Conservation (phyloP, 495 filamentous ascomycete species). For the Penicillium malachiteum region DNA sequence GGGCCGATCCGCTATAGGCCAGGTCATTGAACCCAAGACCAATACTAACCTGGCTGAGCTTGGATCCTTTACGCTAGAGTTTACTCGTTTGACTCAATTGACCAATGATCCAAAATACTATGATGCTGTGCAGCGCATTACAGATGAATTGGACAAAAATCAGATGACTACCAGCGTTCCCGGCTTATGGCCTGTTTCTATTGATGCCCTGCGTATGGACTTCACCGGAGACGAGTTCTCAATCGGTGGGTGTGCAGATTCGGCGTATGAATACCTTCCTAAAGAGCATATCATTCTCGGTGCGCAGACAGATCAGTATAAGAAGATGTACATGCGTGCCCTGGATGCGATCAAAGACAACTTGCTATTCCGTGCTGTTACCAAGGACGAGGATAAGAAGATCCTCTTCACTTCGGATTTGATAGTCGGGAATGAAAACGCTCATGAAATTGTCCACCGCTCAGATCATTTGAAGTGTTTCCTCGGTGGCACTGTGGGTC, state of each 20-base stretch:
- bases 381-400: constrained; percentile 63
- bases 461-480: constrained; percentile 62
- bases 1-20: constrained; percentile 41
- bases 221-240: constrained; percentile 60
- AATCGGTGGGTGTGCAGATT: constrained; percentile 87
- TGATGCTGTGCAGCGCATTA: constrained; percentile 88
- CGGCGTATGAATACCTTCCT: constrained; percentile 95
- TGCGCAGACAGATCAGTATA: constrained; percentile 73
- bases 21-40: constrained; percentile 39
- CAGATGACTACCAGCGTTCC: constrained; percentile 69
- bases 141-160: constrained; percentile 70
- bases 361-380: constrained; percentile 80
- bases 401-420: constrained; percentile 72
- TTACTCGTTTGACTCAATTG: constrained; percentile 88
- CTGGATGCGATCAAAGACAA: constrained; percentile 69
- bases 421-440: constrained; percentile 19
- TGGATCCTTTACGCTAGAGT: constrained; percentile 85
- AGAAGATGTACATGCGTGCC: constrained; percentile 71
- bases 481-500: constrained; percentile 59
- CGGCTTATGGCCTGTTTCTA: constrained; percentile 77
- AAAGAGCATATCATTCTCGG: constrained; percentile 78
- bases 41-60: constrained; percentile 71
- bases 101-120: constrained; percentile 85
- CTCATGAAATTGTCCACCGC: constrained; percentile 25
- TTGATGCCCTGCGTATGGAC: constrained; percentile 59